Conservation (phyloP, 768 basidiomycete genomes). For the Sporobolomyces phaffii region DNA sequence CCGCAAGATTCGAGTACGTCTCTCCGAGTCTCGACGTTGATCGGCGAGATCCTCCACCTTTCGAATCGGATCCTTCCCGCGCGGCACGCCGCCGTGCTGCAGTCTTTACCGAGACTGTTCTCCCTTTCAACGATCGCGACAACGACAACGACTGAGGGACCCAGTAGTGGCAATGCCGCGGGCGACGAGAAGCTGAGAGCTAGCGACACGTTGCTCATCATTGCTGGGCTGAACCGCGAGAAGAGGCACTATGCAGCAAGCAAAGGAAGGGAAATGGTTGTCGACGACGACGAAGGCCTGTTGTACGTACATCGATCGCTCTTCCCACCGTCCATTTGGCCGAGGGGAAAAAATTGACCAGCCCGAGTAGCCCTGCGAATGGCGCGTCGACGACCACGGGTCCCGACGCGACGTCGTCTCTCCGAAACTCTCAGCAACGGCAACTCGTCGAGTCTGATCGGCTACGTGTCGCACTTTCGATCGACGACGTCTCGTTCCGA, state of each 20-base stretch:
- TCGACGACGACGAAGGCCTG: too few relatives aligned
- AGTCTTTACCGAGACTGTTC: slow-evolving; percentile 83
- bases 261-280: too few relatives aligned
- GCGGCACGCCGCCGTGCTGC: slow-evolving; percentile 71
- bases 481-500: slow-evolving; percentile 92
- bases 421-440: slow-evolving; percentile 62
- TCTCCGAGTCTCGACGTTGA: slow-evolving; percentile 77
- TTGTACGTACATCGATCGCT: too few relatives aligned
- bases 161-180: slow-evolving; percentile 57
- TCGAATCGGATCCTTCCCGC: slow-evolving; percentile 80
- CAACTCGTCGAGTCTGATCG: slow-evolving; percentile 78
- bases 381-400: too few relatives aligned
- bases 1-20: slow-evolving; percentile 46
- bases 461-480: slow-evolving; percentile 81
- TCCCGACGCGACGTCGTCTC: slow-evolving; percentile 55
- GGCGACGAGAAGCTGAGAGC: slow-evolving; percentile 76
- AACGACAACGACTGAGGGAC: background rate
- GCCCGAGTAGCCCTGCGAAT: too few relatives aligned
- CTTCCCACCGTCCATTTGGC: too few relatives aligned
- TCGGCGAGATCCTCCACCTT: slow-evolving; percentile 84
- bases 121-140: slow-evolving; percentile 54
- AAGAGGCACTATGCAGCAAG: slow-evolving; percentile 46
- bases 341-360: too few relatives aligned
- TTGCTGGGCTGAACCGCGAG: slow-evolving; percentile 92
- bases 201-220: slow-evolving; percentile 72